Percentiles rank a stretch among this genome's conserved stretches.
phyloP scores from a whole-genome alignment of 495 filamentous ascomycete genomes.

The Aspergillus conjunctus region DNA sequence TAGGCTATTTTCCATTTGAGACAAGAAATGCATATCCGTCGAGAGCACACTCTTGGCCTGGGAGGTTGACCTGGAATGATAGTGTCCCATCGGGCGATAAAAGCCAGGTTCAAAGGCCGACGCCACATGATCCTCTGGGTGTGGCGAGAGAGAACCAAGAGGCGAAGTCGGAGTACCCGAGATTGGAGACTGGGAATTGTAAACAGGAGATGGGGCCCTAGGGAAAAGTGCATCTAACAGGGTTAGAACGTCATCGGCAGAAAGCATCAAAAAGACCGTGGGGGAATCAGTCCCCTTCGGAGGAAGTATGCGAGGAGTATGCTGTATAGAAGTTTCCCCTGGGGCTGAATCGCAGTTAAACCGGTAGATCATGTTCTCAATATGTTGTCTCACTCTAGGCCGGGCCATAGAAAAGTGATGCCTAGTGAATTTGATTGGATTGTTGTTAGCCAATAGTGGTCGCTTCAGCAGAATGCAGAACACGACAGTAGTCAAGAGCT shows the following conservation, averaged over 20 bases:
- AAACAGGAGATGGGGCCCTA: slow-evolving; percentile 27
- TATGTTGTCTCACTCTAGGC: slow-evolving; percentile 67
- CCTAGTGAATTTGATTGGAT: slow-evolving; percentile 31
- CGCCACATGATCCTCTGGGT: slow-evolving; percentile 14
- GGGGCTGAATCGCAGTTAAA: slow-evolving; percentile 42
- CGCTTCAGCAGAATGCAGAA: not conserved
- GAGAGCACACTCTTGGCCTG: slow-evolving; percentile 32
- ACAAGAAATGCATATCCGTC: slow-evolving; percentile 33
- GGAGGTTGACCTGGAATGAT: slow-evolving; percentile 23
- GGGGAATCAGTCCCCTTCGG: slow-evolving; percentile 26
- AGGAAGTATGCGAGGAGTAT: not conserved
- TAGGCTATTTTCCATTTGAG: slow-evolving; percentile 28
- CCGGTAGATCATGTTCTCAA: slow-evolving; percentile 72
- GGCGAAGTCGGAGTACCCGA: slow-evolving; percentile 23
- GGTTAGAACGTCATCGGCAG: slow-evolving; percentile 41
- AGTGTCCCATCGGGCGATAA: slow-evolving; percentile 28
- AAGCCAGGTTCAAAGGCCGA: slow-evolving; percentile 33
- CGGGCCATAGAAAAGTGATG: slow-evolving; percentile 43
- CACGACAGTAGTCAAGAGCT: not conserved
- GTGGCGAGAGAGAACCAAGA: slow-evolving; percentile 17
- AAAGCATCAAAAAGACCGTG: slow-evolving; percentile 45
- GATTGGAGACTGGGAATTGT: slow-evolving; percentile 31
- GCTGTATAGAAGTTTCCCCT: slow-evolving; percentile 7
- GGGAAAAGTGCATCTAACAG: slow-evolving; percentile 49
- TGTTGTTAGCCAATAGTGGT: not conserved